Conservation (phyloP, 805 yeast species). For the Torulaspora quercuum region DNA sequence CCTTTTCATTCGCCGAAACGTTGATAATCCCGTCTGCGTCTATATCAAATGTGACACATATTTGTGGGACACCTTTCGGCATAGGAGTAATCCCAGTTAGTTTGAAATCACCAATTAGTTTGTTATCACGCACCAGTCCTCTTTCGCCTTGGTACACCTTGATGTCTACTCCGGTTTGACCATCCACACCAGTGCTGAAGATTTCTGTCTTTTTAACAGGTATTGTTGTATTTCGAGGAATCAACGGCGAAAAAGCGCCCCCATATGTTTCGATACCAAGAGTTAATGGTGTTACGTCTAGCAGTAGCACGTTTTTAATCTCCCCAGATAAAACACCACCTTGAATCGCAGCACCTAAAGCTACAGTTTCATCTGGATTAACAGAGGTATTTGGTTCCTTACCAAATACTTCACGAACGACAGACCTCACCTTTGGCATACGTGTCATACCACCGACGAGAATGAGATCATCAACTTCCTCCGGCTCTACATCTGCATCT, state of each 20-base stretch:
- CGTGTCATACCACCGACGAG: conserved; percentile 89
- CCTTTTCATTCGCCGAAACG: conserved; percentile 76
- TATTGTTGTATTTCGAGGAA: conserved; percentile 72
- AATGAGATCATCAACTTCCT: conserved; percentile 69
- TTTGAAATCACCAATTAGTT: conserved; percentile 69
- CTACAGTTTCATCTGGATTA: conserved; percentile 93
- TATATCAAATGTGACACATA: conserved; percentile 70
- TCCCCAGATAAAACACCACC: conserved; percentile 85
- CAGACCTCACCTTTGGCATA: conserved; percentile 73
- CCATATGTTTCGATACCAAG: conserved; percentile 83
- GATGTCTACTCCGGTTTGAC: conserved; percentile 78
- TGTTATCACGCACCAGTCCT: conserved; percentile 72
- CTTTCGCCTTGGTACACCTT: conserved; percentile 81
- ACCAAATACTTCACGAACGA: conserved; percentile 57
- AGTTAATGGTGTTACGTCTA: conserved; percentile 82
- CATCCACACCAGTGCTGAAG: conserved; percentile 79
- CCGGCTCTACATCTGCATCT: conserved; percentile 65
- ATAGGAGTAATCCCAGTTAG: conserved; percentile 69
- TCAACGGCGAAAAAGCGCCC: conserved; percentile 75
- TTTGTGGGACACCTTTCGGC: conserved; percentile 78
- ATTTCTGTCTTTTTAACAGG: conserved; percentile 72
- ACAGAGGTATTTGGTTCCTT: conserved; percentile 68
- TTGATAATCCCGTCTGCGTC: conserved; percentile 83
- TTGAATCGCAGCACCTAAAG: conserved; percentile 86
- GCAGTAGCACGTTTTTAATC: conserved; percentile 67